Percentiles rank a stretch among this genome's conserved stretches.
Conservation (phyloP, 1,284 basidiomycete species). For the Naganishia sp. region DNA sequence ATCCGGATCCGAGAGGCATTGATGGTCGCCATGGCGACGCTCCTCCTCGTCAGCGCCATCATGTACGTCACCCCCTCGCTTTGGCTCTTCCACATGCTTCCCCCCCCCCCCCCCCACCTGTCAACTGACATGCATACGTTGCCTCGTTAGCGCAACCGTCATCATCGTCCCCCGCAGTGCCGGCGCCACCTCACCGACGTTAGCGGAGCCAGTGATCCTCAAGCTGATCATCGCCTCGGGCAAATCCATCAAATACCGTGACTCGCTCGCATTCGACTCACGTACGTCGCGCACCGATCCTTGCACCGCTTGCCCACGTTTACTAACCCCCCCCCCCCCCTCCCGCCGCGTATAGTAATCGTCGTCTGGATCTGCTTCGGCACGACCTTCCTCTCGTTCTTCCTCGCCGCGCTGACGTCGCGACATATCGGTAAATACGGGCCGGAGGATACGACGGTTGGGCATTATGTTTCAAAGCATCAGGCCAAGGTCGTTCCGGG, state of each 20-base stretch:
- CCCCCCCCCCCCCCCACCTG: background rate
- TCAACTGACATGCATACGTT: background rate
- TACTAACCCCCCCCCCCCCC: background rate
- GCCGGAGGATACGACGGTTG: constrained; percentile 24
- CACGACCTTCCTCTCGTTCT: constrained; percentile 22
- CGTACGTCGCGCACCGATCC: constrained; percentile 8
- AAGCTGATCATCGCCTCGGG: constrained; percentile 8
- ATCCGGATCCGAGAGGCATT: constrained; percentile 26
- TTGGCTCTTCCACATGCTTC: background rate
- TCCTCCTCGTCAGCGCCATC: constrained; percentile 26
- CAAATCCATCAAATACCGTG: constrained; percentile 26
- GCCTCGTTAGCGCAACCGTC: constrained; percentile 19
- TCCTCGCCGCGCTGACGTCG: constrained; percentile 24
- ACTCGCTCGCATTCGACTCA: constrained; percentile 29
- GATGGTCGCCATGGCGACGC: constrained; percentile 19
- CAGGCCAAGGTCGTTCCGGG: background rate
- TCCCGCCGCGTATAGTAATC: constrained; percentile 19
- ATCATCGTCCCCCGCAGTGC: constrained; percentile 31
- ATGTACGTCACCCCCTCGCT: constrained; percentile 12
- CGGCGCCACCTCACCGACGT: constrained; percentile 16
- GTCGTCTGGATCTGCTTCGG: constrained; percentile 32
- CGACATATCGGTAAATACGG: constrained; percentile 27
- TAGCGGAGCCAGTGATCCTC: constrained; percentile 6
- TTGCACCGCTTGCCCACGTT: too few relatives aligned
- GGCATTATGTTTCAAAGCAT: constrained; percentile 24